Evolutionary conservation across 2,329 filamentous ascomycete species (phyloP).

Genomic region (Cladobotryum protrusum): DNA sequence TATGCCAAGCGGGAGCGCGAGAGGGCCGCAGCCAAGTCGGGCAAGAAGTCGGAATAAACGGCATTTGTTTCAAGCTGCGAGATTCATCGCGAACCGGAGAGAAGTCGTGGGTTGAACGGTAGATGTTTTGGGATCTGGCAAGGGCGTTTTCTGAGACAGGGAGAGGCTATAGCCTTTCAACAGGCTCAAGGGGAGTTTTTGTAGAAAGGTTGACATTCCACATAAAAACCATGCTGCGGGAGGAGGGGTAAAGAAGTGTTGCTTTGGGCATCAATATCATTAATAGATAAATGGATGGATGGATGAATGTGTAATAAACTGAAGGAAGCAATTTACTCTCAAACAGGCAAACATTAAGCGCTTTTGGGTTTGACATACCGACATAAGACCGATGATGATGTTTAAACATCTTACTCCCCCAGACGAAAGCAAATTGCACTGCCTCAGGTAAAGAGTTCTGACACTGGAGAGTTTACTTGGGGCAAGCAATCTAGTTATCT

Average conservation of each 20-base stretch:
- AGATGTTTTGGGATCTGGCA: too few species aligned
- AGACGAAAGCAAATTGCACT: neutral
- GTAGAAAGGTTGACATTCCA: conserved; percentile 9
- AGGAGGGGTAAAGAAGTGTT: neutral
- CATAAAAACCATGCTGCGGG: conserved; percentile 9
- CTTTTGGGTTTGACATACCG: conserved; percentile 1
- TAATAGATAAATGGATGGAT: too few species aligned
- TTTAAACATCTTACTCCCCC: too few species aligned
- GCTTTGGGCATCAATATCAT: too few species aligned
- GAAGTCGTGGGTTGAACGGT: too few species aligned
- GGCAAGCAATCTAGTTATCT: too few species aligned
- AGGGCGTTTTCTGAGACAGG: too few species aligned
- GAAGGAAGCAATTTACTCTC: too few species aligned
- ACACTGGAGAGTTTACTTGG: too few species aligned
- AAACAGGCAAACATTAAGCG: neutral
- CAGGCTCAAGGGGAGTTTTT: conserved; percentile 12
- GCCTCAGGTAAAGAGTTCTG: neutral
- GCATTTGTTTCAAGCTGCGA: neutral
- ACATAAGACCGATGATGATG: conserved; percentile 6
- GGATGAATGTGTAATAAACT: too few species aligned
- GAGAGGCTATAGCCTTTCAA: conserved; percentile 13
- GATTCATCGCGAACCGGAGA: too few species aligned
- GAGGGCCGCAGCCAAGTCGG: conserved; percentile 39
- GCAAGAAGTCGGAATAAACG: conserved; percentile 47
- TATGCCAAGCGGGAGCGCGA: conserved; percentile 76